Evolutionary conservation across 179 eudicot species (phyloP), one percentile per base, ranked within the genome.

Genomic region (Spergularia azorica): DNA sequence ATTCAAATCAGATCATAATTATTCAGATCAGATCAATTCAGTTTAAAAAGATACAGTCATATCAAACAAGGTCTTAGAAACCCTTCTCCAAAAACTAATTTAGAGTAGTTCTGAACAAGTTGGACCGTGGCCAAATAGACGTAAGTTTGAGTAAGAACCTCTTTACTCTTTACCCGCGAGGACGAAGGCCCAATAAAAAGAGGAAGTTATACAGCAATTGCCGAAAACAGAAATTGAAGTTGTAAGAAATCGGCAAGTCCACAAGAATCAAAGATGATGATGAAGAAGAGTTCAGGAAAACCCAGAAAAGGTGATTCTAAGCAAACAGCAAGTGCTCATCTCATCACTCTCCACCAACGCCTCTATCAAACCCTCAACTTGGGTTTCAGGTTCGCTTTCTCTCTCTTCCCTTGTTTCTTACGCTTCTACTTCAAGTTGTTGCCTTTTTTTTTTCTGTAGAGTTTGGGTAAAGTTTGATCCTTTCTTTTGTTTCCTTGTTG

Each of bases 301-400:
- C 72, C 71, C 2, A 81, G 62, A 69, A 81, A 74, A 68, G 18
- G 67, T 41, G 81, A 81, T 50, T 16, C 74, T 39, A 70, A 58
- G 36, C 78, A 82, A 70, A 16, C 9, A 50, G 57, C 70, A 32
- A 81, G 76, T 52, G 70, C 79, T n/a, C 90, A 87, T 79, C 60
- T 89, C 54, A 36, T 36, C 76, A 89, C 79, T 18, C 89, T 90
- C 58, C 97, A 90, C 74, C 88, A 86, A 58, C 97, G 95, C 81
- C 89, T 94, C 74, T 79, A 86, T 72, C 84, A 90, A 76, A 85
- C 94, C 72, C 87, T 94, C 67, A 82, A 83, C 71, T 93, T 92
- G 50, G 94, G 90, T 51, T 83, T 85, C 77, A 83, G 90, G 90
- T 84, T 69, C 46, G 13, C 9, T 68, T 52, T 74, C 9, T 70